Evolutionary conservation across 805 yeast species (phyloP).

Genomic region (Metschnikowia sp.): DNA sequence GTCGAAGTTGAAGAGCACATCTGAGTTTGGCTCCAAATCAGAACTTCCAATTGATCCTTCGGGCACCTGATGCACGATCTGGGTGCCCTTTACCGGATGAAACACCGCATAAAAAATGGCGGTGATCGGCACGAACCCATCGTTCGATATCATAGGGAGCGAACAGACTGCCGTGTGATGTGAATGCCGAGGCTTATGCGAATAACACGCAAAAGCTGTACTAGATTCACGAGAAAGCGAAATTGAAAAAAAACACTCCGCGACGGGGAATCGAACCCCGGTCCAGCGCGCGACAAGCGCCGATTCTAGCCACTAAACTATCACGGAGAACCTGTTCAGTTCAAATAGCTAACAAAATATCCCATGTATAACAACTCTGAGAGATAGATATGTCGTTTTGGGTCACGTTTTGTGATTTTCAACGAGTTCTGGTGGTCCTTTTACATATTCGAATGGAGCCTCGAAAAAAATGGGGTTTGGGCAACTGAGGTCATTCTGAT

Average conservation of each 20-base stretch:
- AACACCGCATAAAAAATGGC: slow-evolving; percentile 89
- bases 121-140: slow-evolving; percentile 83
- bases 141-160: slow-evolving; percentile 29
- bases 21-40: slow-evolving; percentile 7
- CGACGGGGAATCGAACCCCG: slow-evolving; percentile 25
- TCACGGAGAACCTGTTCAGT: too few relatives aligned
- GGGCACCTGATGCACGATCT: slow-evolving; percentile 88
- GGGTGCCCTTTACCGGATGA: slow-evolving; percentile 95
- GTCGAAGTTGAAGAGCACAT: slow-evolving; percentile 66
- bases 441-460: too few relatives aligned
- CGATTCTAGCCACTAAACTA: slow-evolving; percentile 20
- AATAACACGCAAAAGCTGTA: background rate
- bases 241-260: slow-evolving; percentile 16
- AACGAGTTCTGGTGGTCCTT: too few relatives aligned
- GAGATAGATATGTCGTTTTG: too few relatives aligned
- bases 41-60: slow-evolving; percentile 50
- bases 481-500: background rate
- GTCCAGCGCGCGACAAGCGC: slow-evolving; percentile 24
- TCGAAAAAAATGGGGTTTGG: background rate
- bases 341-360: too few relatives aligned
- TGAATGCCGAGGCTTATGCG: too few relatives aligned
- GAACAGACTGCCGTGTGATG: background rate
- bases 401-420: too few relatives aligned
- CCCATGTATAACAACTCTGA: too few relatives aligned
- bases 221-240: background rate